Evolutionary conservation across 208 protist species (phyloP).

Genomic region (Trypanosoma boissoni): DNA sequence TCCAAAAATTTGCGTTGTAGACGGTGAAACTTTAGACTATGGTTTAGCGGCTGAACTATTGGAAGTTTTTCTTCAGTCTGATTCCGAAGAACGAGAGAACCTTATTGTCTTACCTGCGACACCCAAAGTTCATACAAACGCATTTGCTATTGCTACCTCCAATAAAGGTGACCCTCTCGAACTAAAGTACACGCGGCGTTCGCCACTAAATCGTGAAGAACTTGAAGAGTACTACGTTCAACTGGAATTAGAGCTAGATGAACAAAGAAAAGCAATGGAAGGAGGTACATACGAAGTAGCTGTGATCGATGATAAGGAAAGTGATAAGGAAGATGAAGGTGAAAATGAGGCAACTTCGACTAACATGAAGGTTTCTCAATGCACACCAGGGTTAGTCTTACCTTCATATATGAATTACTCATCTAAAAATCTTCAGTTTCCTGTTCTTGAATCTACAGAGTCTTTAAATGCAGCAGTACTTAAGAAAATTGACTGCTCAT

Average conservation of each 20-base stretch:
- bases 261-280: constrained; percentile 28
- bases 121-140: constrained; percentile 54
- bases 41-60: constrained; percentile 72
- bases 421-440: constrained; percentile 74
- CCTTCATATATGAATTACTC: constrained; percentile 59
- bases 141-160: constrained; percentile 30
- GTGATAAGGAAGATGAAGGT: constrained; percentile 34
- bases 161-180: constrained; percentile 37
- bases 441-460: constrained; percentile 43
- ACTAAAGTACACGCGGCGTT: constrained; percentile 42
- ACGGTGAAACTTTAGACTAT: constrained; percentile 74
- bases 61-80: constrained; percentile 32
- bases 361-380: constrained; percentile 15
- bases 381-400: constrained; percentile 56
- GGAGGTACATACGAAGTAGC: constrained; percentile 26
- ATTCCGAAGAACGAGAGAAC: constrained; percentile 44
- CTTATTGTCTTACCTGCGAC: constrained; percentile 61
- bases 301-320: constrained; percentile 33
- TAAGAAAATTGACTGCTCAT: constrained; percentile 53
- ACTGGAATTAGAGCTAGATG: constrained; percentile 58
- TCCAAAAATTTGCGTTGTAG: constrained; percentile 76
- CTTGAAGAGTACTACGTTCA: constrained; percentile 85
- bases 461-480: constrained; percentile 47
- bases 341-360: constrained; percentile 12
- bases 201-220: constrained; percentile 69